Base-by-base conservation (phyloP, 1,284 basidiomycete species). In the Exobasidium cylindrosporum region DNA sequence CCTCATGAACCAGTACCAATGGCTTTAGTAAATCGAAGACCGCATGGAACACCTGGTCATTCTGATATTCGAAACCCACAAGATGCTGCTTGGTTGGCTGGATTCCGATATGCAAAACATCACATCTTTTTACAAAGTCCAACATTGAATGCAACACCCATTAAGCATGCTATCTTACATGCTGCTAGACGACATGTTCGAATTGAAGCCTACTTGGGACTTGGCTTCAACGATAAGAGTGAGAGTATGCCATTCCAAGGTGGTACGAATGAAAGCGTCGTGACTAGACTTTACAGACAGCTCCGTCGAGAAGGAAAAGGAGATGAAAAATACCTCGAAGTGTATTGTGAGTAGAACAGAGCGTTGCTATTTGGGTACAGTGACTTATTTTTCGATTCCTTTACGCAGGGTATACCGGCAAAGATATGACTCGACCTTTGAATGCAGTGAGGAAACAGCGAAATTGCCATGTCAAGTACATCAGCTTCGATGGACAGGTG, bases 241-340 rank as follows among this genome's bases (percentile, higher is more conserved):
- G 87, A 89, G 76, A 84, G 83, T 66, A 84, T 91, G 61, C 89
- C 89, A 0, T 86, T 87, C 77, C 89, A 91, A 77, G 89, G 89
- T 17, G 89, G 89, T 0, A 90, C 87, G 21, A 91, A 91, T 77
- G 88, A 89, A 73, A 84, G 88, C 77, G 88, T 91, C 14, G 86
- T 87, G 26, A 83, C 86, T 61, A 82, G 83, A 32, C 84, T 91
- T 82, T 90, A 86, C 81, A 58, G 70, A 11, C 64, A 72, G 29
- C 62, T 79, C 2, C 58, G 72, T 0, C 57, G 67, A 7, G 76
- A 79, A 45, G 74, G 73, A 17, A 73, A 70, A 46, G 77, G 76
- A 4, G 64, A 70, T 58, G 84, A 86, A 66, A 77, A 83, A 64
- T 81, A 82, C 49, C 82, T 91, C 47, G 84, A 86, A 68, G 86